Conservation (phyloP, 768 basidiomycete species). For the Hypsizygus marmoreus region DNA sequence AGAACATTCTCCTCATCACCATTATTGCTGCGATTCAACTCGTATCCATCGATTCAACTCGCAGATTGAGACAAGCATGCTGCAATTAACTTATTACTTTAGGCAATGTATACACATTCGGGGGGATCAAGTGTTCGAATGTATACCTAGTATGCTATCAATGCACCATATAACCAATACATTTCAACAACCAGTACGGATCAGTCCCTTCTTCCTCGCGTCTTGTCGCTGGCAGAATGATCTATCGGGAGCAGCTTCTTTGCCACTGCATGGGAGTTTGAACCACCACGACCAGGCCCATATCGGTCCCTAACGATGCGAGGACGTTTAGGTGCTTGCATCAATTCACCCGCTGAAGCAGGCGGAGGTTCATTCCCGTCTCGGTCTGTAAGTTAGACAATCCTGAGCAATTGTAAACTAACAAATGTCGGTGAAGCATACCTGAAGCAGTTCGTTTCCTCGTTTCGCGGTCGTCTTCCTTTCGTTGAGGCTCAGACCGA, state of each 20-base stretch:
- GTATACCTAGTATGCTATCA: too few species aligned
- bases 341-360: conserved; percentile 38
- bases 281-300: conserved; percentile 20
- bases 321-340: conserved; percentile 57
- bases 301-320: conserved; percentile 61
- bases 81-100: conserved; percentile 22
- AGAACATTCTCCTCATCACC: not conserved
- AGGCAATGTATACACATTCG: conserved; percentile 14
- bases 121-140: too few species aligned
- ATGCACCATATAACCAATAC: too few species aligned
- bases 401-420: too few species aligned
- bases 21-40: conserved; percentile 21
- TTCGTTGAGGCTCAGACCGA: conserved; percentile 43
- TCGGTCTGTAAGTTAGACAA: too few species aligned
- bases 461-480: conserved; percentile 67
- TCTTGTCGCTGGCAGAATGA: conserved; percentile 59
- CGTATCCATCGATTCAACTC: conserved; percentile 29
- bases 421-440: conserved; percentile 43
- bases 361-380: conserved; percentile 42
- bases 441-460: conserved; percentile 74
- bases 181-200: too few species aligned
- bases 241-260: conserved; percentile 65
- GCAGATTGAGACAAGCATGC: conserved; percentile 17
- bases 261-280: conserved; percentile 46
- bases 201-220: conserved; percentile 59